Conservation (phyloP, 495 filamentous ascomycete species). For the Filosporella fistucella region DNA sequence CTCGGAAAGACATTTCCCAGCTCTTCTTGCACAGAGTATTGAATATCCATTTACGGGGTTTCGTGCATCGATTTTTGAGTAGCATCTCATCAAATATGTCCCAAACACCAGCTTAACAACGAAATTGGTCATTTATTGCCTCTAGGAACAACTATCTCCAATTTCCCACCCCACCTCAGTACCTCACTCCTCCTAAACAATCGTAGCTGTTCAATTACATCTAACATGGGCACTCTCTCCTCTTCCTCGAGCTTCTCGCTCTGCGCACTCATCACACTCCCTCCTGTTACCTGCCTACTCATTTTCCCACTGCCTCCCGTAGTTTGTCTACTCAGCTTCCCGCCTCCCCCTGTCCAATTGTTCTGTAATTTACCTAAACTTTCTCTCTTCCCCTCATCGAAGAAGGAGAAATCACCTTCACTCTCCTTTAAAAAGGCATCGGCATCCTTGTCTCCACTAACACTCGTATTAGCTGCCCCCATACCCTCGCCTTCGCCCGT, state of each 20-base stretch:
- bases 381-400: constrained; percentile 2
- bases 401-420: constrained; percentile 23
- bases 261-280: not conserved
- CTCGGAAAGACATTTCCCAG: too few relatives aligned
- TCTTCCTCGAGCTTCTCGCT: not conserved
- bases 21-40: too few relatives aligned
- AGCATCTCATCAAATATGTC: too few relatives aligned
- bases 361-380: not conserved
- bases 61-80: too few relatives aligned
- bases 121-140: too few relatives aligned
- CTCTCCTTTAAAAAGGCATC: constrained; percentile 8
- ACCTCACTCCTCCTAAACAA: not conserved
- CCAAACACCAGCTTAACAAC: too few relatives aligned
- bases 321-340: not conserved
- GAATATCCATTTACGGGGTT: too few relatives aligned
- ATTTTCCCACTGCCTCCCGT: not conserved
- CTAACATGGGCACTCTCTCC: not conserved
- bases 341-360: not conserved
- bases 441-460: constrained; percentile 17
- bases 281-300: not conserved
- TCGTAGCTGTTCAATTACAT: constrained; percentile 11
- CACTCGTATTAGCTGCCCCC: not conserved
- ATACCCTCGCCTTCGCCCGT: not conserved
- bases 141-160: constrained; percentile 14
- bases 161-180: constrained; percentile 15